Evolutionary conservation across 495 filamentous ascomycete genomes (phyloP), one percentile per base, ranked within the genome.

Genomic region (Pseudomonodictys pantanalensis): DNA sequence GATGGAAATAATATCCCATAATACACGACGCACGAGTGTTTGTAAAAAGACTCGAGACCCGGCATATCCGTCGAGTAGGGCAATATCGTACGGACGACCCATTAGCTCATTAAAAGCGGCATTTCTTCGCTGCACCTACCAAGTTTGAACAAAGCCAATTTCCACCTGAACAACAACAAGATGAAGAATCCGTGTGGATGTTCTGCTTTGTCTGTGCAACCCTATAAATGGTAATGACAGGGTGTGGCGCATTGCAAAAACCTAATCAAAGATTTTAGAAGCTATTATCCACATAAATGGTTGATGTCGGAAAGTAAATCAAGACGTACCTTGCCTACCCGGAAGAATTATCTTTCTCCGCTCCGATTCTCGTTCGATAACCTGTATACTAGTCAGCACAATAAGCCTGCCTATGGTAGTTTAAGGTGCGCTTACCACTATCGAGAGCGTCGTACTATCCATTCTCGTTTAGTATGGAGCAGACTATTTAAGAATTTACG

Each of bases 381-480:
- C 32, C 32, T 35, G 15, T 35, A 15, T 35, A 35, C 15, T 15
- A 35, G 32, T 35, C 32, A 35, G 32, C 32, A 35, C 32, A 15
- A 35, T 7, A 15, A 35, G 32, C 32, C 32, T 35, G n/a, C n/a
- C n/a, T n/a, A n/a, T n/a, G n/a, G n/a, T n/a, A 35, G 15, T 8
- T 35, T 15, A 35, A 35, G 32, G 32, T 8, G 32, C 32, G 15
- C 32, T 35, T 15, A 35, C 32, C 15, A 15, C 32, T 35, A 35
- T 35, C 32, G 8, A 35, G 15, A 35, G 32, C 7, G 8, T 35
- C 32, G 32, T 35, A 35, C 32, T 15, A 35, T 7, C 32, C 32
- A 7, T 35, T 35, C 15, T 35, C 32, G n/a, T n/a, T n/a, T n/a
- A n/a, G 68, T 65, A 35, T 68, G 26, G 66, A 72, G 51, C 72